Evolutionary conservation across 108 stramenopile species (phyloP), one percentile per base, ranked within the genome.

Genomic region (Nannochloropsis gaditana): DNA sequence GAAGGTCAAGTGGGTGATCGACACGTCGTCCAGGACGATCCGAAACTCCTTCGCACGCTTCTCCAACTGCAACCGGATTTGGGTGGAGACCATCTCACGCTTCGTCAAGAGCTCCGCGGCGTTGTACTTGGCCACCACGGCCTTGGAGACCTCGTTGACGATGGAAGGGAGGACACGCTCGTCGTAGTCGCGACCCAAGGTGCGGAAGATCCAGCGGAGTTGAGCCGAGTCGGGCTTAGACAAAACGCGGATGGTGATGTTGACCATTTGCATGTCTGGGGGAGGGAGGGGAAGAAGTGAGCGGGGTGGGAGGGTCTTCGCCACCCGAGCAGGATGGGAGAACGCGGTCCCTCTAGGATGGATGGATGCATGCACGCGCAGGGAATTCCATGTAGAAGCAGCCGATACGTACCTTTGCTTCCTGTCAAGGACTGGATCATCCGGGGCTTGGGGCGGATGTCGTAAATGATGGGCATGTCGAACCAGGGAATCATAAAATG

Each of bases 121-220:
- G 90, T 98, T 98, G 93, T 96, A 99, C 83, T 95, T 91, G 9
- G 99, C 99, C 19, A 99, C 97, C 21, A 98, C 95, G 42, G 97
- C 97, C 93, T 99, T 99, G 86, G 97, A 95, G 84, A 96, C 97
- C 91, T 99, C 99, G 92, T 99, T 99, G 92, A 99, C 98, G 88
- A 99, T 93, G 84, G 94, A 95, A 80, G 99, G 99, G 50, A 99
- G 92, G 59, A 99, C 93, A 31, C 97, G 95, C 88, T 97, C 98
- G 84, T 99, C 98, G 90, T 97, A 99, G 92, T 99, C 98, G 41
- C 85, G 84, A 83, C 97, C 97, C 83, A 99, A 92, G 45, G 92
- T 90, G 59, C 93, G 94, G 92, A 97, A 98, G 89, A 99, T 98
- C 94, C 92, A 93, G 45, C 97, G 96, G 5, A 99, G 94, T 45